Evolutionary conservation across 2,329 filamentous ascomycete genomes (phyloP).

Genomic region (Coniochaeta sp.): DNA sequence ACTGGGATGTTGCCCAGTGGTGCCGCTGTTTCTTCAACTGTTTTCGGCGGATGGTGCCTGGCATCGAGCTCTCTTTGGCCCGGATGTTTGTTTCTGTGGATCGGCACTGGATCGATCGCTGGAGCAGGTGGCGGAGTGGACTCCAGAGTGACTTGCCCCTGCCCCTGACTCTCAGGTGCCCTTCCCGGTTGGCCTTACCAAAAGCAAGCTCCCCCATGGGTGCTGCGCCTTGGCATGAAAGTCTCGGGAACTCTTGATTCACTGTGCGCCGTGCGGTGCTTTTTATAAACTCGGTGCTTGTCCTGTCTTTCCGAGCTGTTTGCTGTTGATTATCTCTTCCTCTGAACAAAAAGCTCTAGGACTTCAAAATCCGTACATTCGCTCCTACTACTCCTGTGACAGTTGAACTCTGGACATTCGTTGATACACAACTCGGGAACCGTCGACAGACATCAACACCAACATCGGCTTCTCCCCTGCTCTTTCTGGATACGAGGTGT

Average conservation of each 20-base stretch:
- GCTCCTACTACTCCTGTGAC: neutral
- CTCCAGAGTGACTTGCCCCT: neutral
- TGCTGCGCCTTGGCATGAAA: neutral
- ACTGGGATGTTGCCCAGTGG: neutral
- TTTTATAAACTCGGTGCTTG: constrained; percentile 1
- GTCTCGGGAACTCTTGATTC: neutral
- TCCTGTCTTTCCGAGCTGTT: neutral
- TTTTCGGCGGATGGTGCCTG: neutral
- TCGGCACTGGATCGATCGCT: neutral
- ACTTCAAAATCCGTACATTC: neutral
- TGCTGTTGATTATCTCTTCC: neutral
- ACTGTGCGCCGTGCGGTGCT: neutral
- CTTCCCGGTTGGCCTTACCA: neutral
- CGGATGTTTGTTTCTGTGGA: neutral
- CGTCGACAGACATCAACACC: neutral
- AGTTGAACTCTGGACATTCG: neutral
- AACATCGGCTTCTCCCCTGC: neutral
- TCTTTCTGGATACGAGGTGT: neutral
- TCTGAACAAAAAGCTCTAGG: neutral
- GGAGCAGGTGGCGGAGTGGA: no score
- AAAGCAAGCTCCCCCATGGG: neutral
- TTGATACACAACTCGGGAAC: neutral
- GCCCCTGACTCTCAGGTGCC: neutral
- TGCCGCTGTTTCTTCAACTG: neutral
- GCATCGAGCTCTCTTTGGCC: neutral